Conservation (phyloP, 116 monocot genomes). For the Papilionanthe hybrid region DNA sequence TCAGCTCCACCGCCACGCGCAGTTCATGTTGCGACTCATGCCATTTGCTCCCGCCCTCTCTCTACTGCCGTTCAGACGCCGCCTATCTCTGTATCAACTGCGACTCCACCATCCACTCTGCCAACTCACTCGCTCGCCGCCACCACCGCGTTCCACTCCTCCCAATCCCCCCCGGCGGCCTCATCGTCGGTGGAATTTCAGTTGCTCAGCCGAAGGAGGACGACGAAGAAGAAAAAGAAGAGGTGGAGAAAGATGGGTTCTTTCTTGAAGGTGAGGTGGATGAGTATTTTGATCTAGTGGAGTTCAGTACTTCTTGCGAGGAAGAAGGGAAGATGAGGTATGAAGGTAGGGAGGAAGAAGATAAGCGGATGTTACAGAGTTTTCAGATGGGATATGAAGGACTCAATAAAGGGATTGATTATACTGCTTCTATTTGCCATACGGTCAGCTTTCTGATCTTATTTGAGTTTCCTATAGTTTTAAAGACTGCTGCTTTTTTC, state of each 20-base stretch:
- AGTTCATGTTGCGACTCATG: conserved; percentile 15
- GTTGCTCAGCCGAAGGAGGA: background rate
- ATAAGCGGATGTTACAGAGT: background rate
- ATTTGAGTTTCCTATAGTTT: too few relatives aligned
- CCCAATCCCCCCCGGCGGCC: conserved; percentile 4
- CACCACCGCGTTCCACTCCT: conserved; percentile 13
- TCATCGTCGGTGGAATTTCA: background rate
- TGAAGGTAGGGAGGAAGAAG: background rate
- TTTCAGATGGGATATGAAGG: background rate
- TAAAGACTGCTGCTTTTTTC: too few relatives aligned
- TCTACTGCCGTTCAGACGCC: conserved; percentile 18
- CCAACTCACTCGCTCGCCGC: conserved; percentile 17
- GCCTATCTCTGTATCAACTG: conserved; percentile 15
- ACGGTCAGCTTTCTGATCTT: too few relatives aligned
- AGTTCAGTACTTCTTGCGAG: conserved; percentile 23
- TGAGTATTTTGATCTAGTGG: conserved; percentile 47
- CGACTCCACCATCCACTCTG: conserved; percentile 14
- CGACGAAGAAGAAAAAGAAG: background rate
- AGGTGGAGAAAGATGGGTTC: background rate
- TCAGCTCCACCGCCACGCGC: background rate
- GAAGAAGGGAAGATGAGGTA: background rate
- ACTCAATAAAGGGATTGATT: background rate
- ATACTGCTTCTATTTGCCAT: background rate
- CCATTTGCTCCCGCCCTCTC: conserved; percentile 3
- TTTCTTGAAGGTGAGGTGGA: conserved; percentile 13